phyloP scores from a whole-genome alignment of 2,329 filamentous ascomycete genomes.

The Trichoderma cornu-damae region DNA sequence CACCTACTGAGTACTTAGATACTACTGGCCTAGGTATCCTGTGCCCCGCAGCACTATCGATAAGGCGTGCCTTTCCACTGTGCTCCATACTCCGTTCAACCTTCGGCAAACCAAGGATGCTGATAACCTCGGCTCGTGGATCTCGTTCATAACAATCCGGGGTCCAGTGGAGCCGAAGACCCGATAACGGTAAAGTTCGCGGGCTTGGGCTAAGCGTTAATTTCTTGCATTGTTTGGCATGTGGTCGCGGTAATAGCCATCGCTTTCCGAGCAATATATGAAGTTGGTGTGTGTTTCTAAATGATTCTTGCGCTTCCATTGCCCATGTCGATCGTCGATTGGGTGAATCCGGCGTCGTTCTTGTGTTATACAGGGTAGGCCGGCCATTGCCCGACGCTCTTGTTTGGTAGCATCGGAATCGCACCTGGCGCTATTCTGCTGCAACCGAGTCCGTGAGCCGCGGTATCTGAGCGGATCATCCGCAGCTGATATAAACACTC shows the following conservation, averaged over 20 bases:
- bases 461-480: constrained; percentile 13
- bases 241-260: not conserved
- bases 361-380: not conserved
- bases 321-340: not conserved
- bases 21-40: not conserved
- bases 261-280: not conserved
- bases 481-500: constrained; percentile 12
- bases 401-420: not conserved
- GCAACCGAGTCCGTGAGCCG: constrained; percentile 10
- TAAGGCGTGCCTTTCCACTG: not conserved
- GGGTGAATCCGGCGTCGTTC: not conserved
- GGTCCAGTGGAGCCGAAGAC: constrained; percentile 6
- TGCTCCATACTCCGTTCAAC: not conserved
- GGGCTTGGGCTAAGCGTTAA: constrained; percentile 5
- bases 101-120: not conserved
- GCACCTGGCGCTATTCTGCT: not conserved
- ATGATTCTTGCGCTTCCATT: constrained; percentile 10
- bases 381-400: not conserved
- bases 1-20: no score
- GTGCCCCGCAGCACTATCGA: constrained; percentile 12
- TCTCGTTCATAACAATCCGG: not conserved
- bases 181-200: constrained; percentile 10
- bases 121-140: constrained; percentile 16
- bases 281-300: not conserved
- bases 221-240: constrained; percentile 15